Base-by-base conservation (phyloP, 2,329 filamentous ascomycete genomes). In the Trichoderma oligosporum region DNA sequence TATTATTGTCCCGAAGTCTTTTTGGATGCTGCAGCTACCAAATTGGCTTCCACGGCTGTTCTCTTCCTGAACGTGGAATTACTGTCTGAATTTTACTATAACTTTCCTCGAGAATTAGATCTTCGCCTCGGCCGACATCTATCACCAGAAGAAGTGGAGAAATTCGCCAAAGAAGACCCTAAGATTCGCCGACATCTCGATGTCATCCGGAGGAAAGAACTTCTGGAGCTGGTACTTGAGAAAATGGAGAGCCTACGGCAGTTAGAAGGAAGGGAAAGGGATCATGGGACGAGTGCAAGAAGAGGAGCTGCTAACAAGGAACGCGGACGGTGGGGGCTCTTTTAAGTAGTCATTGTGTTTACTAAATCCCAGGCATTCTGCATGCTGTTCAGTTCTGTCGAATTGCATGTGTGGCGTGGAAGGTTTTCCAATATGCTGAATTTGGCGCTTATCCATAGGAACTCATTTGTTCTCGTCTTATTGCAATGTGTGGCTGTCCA, bases 1-100 rank as follows among this genome's bases (percentile, higher is more conserved):
- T 97, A 97, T 75, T 85, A 94, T 75, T 99, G 94, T 68, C 94
- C 94, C 0, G 94, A 99, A 70, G 84, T 99, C 14, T 99, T 99
- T 77, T 84, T 99, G n/a, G 92, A 99, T 67, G 91, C 95, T 3
- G 94, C 96, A 2, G 92, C 94, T 1, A 90, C 92, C 64, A 97
- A 97, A 74, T 82, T 99, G 47, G 95, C 93, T 3, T 88, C 91
- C 1, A 99, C 94, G 0, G 93, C 94, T 2, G 94, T 99, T 7
- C 83, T 99, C 0, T 99, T 99, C 79, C 82, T 99, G 27, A 97
- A 99, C 67, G 94, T 97, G 9, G 95, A 99, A 75, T 82, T 99
- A 18, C 82, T 99, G 16, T 93, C 89, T 2, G 96, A 99, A 68
- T 99, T 97, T 71, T 97, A 96, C 76, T 96, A 97, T 75, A 91